Evolutionary conservation across 331 rosid genomes (phyloP), one percentile per base, ranked within the genome.

Genomic region (Rosa hybrid): DNA sequence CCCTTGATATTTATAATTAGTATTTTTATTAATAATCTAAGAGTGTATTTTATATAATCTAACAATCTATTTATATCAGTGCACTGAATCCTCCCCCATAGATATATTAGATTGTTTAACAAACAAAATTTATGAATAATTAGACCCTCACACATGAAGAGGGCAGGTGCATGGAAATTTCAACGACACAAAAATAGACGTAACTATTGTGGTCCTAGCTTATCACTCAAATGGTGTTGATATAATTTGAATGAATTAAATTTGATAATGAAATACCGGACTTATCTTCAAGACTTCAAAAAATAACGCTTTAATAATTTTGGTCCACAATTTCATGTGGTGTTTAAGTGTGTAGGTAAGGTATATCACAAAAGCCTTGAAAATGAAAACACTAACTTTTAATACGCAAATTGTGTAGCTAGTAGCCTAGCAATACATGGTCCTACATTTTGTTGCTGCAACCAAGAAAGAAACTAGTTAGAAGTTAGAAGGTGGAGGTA

Each of bases 291-390:
- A 56, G 8, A 11, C 3, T 54, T 34, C 2, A 53, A 59, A 42
- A 2, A 42, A 2, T 18, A 1, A 45, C n/a, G 2, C 0, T 8
- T 0, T 1, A 21, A 50, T 7, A 45, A 18, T 62, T 23, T 21
- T 75, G 20, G 25, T 48, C 42, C 78, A 75, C 56, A 1, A 75
- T 46, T 38, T 12, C 13, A 39, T 14, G 68, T 59, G 79, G 53
- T 17, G 2, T 7, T 30, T 2, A 0, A 60, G 6, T 14, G 42
- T 0, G 8, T 0, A 51, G 23, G 42, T 23, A 38, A 17, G 4
- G 27, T 39, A 39, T 17, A 57, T 8, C 53, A 27, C 21, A 8
- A 7, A 3, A 6, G 53, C 16, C 1, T 23, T 30, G 34, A 30
- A 30, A 30, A 30, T 30, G 34, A 30, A 30, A 30, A 30, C 34